Evolutionary conservation across 768 basidiomycete genomes (phyloP), one percentile per base, ranked within the genome.

Genomic region (Leccinum longicurvipes): DNA sequence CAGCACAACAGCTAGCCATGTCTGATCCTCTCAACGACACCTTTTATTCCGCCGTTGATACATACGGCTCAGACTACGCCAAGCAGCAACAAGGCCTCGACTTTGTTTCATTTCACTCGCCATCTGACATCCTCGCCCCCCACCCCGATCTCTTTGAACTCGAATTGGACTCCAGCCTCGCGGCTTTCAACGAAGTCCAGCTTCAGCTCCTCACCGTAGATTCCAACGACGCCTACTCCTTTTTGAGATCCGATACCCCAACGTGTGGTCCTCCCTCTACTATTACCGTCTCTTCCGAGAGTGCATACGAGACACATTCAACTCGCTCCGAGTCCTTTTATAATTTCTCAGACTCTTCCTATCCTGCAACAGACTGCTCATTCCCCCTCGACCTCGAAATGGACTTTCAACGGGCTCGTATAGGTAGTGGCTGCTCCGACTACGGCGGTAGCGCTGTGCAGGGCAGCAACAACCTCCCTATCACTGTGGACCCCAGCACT

Each of bases 131-230:
- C 73, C 77, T 84, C 64, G 87, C 86, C 51, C 88, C 89, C 44
- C 82, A 87, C 67, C 86, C 88, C 58, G 89, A 91, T 77, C 79
- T 84, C 60, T 92, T 93, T 75, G 91, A 92, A 69, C 81, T 81
- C 50, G 91, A 93, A 73, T 81, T 93, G 65, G 90, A 91, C 73
- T 77, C 76, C 31, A 81, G 76, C 74, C 82, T 89, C 64, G 82
- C 82, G 63, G 83, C 80, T 44, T 81, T 85, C 68, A 82, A 87
- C 75, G 79, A 84, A 59, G 73, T 77, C 69, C 78, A 83, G 65
- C 77, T 83, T 54, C 82, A 85, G 68, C 78, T 84, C 59, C 76
- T 84, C 61, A 80, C 82, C 63, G 82, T 87, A 58, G 82, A 83
- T 69, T 79, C 78, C 60, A 82, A 80, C 74, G 82, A 83, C 73